Conservation (phyloP, 1,284 basidiomycete species). For the Boletus subluridellus region DNA sequence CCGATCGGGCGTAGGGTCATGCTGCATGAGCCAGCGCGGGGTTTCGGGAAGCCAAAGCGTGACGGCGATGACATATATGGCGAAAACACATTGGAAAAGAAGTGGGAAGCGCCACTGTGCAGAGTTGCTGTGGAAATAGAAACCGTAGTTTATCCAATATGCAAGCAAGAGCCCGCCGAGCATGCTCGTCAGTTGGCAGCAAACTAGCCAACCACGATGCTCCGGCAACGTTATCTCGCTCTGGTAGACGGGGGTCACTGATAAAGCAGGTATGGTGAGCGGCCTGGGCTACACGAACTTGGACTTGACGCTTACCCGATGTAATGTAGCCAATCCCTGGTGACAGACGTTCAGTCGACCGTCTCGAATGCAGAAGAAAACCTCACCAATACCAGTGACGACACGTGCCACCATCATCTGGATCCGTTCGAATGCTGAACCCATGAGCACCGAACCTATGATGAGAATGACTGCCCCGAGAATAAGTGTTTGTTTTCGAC, state of each 20-base stretch:
- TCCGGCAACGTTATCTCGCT: slow-evolving; percentile 17
- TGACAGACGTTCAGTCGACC: neutral
- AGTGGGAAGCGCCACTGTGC: slow-evolving; percentile 18
- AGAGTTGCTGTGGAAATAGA: slow-evolving; percentile 15
- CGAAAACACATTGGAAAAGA: slow-evolving; percentile 16
- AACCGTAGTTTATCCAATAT: slow-evolving; percentile 20
- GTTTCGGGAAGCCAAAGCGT: slow-evolving; percentile 19
- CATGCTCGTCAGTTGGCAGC: slow-evolving; percentile 18
- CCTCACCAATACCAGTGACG: slow-evolving; percentile 13
- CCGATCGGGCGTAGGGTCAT: slow-evolving; percentile 9
- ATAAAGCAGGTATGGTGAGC: neutral
- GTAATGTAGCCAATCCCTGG: slow-evolving; percentile 19
- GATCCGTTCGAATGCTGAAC: slow-evolving; percentile 13
- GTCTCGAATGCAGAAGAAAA: neutral
- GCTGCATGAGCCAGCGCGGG: slow-evolving; percentile 18
- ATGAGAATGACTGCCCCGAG: slow-evolving; percentile 12
- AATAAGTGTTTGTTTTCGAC: slow-evolving; percentile 15
- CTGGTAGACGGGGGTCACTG: slow-evolving; percentile 18
- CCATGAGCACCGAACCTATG: slow-evolving; percentile 16
- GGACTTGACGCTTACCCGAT: neutral
- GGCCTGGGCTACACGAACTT: neutral
- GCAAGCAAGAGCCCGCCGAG: slow-evolving; percentile 12
- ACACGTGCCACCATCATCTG: slow-evolving; percentile 18
- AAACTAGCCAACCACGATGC: slow-evolving; percentile 18
- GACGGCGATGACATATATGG: slow-evolving; percentile 13